Conservation (phyloP, 306 rosid species). For the Castanopsis chinensis region DNA sequence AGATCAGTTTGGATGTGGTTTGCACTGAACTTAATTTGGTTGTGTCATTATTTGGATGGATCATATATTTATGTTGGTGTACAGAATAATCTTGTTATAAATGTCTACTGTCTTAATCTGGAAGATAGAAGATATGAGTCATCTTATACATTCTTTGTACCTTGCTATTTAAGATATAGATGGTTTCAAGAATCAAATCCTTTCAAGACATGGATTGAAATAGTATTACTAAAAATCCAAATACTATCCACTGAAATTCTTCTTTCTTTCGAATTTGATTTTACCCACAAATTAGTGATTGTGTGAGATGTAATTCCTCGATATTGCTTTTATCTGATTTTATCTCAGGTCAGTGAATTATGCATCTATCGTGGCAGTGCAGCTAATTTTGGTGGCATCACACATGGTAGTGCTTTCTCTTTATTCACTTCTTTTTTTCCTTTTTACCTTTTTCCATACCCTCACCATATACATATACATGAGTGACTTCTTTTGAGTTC, state of each 20-base stretch:
- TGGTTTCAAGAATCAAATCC: neutral
- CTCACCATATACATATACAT: neutral
- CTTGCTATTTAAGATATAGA: neutral
- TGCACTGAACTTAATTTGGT: neutral
- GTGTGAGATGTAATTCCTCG: neutral
- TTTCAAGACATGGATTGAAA: neutral
- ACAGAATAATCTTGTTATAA: neutral
- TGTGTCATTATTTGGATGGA: neutral
- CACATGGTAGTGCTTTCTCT: slow-evolving; percentile 72
- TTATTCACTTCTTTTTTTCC: slow-evolving; percentile 16
- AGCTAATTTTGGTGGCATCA: slow-evolving; percentile 73
- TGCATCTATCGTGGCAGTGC: slow-evolving; percentile 84
- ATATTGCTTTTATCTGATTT: slow-evolving; percentile 17
- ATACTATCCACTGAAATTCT: neutral
- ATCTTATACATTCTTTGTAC: neutral
- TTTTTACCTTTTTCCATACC: slow-evolving; percentile 5
- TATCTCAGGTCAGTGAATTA: slow-evolving; percentile 78
- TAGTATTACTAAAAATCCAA: neutral
- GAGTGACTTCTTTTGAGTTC: slow-evolving; percentile 7
- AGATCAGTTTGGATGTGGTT: neutral
- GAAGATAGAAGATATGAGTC: neutral
- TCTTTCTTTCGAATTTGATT: neutral
- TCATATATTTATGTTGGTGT: neutral
- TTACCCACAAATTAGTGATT: neutral
- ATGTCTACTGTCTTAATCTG: neutral